Evolutionary conservation across 2,329 filamentous ascomycete species (phyloP).

Genomic region (Curvularia spicifera): DNA sequence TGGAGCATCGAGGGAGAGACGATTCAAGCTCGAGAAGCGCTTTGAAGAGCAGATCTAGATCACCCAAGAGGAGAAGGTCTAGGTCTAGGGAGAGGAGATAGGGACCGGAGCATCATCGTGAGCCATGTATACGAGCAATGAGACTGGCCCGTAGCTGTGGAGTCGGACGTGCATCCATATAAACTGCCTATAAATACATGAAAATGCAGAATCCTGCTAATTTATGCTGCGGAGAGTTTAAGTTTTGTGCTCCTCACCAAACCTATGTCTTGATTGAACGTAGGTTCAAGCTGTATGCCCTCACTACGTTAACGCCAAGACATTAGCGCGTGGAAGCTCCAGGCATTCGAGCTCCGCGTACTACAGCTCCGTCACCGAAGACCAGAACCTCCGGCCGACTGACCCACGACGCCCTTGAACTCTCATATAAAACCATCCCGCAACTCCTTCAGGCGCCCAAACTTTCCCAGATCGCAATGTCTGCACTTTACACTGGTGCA

Average conservation of each 20-base stretch:
- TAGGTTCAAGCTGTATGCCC: background rate
- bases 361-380: constrained; percentile 34
- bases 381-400: constrained; percentile 18
- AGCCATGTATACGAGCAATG: constrained; percentile 2
- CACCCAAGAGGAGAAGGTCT: constrained; percentile 41
- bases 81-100: constrained; percentile 27
- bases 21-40: constrained; percentile 25
- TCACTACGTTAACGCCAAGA: constrained; percentile 19
- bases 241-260: background rate
- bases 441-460: background rate
- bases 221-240: background rate
- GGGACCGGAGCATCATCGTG: constrained; percentile 1
- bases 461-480: constrained; percentile 52
- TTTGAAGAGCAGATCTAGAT: constrained; percentile 35
- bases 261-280: background rate
- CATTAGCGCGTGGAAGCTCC: constrained; percentile 18
- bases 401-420: constrained; percentile 23
- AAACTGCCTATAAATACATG: too few species aligned
- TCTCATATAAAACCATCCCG: constrained; percentile 15
- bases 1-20: constrained; percentile 39
- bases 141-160: too few species aligned
- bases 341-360: constrained; percentile 36
- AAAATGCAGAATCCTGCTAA: background rate
- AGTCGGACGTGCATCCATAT: too few species aligned
- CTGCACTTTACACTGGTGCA: constrained; percentile 59